Base-by-base conservation (phyloP, 352 stramenopile species). In the Pythium myriotylum region DNA sequence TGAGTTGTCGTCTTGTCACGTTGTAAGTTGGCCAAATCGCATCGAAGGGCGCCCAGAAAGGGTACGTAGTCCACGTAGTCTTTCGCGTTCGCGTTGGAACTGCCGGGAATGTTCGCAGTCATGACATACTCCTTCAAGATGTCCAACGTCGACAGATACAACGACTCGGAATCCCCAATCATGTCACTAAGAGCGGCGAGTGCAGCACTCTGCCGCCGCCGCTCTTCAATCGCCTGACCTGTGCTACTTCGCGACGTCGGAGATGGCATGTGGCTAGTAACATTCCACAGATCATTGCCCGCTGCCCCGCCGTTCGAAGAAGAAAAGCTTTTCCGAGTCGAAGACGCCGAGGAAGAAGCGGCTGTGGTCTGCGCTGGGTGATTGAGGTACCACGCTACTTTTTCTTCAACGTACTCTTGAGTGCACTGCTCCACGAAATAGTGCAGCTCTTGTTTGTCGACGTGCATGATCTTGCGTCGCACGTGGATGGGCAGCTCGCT, bases 41-140 rank as follows among this genome's bases (percentile, higher is more conserved):
- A 80, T 9, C 86, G 86, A 65, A 95, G 74, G 4, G 86, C 79
- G 6, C 86, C 86, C 23, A 95, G 73, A 61, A 94, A 81, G n/a
- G 84, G 74, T 27, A 92, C 83, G 50, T 90, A 89, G 52, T 95
- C 84, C 39, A 92, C 81, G 62, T 93, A 93, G 56, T 95, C 84
- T 68, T 93, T 93, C 8, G 78, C 58, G 16, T 83, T 79, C 29
- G 73, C 77, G 40, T 64, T 79, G 27, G 73, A 71, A n/a, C 68
- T 76, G 39, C 86, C 86, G 24, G 84, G 86, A 57, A 93, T 88
- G 40, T 73, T 89, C 4, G 76, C 84, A 20, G 79, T 70, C 13
- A 89, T 71, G 23, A 92, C 70, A 43, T 91, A 92, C 37, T 86
- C 73, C 22, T 89, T 87, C 65, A 87, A 70, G 20, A 95, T 94